phyloP scores from a whole-genome alignment of 495 filamentous ascomycete genomes.

The Tirmania nivea region DNA sequence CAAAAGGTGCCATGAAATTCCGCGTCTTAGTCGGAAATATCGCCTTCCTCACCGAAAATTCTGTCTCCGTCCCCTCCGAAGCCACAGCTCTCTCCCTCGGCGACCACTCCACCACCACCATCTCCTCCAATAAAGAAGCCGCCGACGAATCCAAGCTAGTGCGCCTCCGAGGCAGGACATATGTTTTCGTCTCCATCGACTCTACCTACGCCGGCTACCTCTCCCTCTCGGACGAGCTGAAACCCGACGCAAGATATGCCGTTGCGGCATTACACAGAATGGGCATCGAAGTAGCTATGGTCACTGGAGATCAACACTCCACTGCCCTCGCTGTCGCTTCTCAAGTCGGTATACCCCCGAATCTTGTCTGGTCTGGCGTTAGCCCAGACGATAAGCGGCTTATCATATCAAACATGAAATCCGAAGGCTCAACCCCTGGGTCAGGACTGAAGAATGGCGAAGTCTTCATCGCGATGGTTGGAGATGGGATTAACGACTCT shows the following conservation, averaged over 20 bases:
- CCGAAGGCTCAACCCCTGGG: constrained; percentile 31
- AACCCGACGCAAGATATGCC: constrained; percentile 60
- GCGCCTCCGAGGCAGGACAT: constrained; percentile 46
- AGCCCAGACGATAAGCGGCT: constrained; percentile 72
- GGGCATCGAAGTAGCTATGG: constrained; percentile 68
- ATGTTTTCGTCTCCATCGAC: constrained; percentile 79
- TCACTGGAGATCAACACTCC: constrained; percentile 74
- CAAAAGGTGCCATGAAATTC: constrained; percentile 28
- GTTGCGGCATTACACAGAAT: constrained; percentile 67
- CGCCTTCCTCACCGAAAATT: constrained; percentile 45
- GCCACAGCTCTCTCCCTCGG: constrained; percentile 26
- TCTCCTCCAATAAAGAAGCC: constrained; percentile 15
- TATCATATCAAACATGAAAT: constrained; percentile 60
- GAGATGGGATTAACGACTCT: constrained; percentile 97
- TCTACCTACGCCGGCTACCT: constrained; percentile 56
- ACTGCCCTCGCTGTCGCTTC: constrained; percentile 65
- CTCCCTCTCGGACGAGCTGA: constrained; percentile 72
- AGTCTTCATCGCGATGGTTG: constrained; percentile 67
- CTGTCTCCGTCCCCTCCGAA: constrained; percentile 40
- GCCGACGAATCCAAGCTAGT: constrained; percentile 12
- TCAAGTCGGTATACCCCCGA: constrained; percentile 54
- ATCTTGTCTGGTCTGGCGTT: constrained; percentile 58
- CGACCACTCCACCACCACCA: constrained; percentile 28
- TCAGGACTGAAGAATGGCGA: no score
- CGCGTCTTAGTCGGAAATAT: constrained; percentile 66